Evolutionary conservation across 805 yeast species (phyloP).

Genomic region (Saccharomyces kudriavzevii): DNA sequence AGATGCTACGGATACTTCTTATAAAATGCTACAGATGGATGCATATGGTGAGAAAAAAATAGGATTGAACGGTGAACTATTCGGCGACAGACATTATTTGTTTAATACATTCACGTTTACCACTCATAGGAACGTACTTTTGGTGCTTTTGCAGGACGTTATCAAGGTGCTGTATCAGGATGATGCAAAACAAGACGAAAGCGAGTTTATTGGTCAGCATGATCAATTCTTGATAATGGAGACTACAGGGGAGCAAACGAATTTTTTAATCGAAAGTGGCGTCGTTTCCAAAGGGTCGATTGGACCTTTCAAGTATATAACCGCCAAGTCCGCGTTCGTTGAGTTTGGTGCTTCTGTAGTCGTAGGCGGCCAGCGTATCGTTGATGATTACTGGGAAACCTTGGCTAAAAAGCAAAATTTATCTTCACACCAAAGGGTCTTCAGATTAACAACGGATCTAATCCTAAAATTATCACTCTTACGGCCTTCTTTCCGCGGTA

Average conservation of each 20-base stretch:
- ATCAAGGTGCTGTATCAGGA: slow-evolving; percentile 35
- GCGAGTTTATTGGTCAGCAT: slow-evolving; percentile 37
- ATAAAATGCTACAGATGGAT: slow-evolving; percentile 27
- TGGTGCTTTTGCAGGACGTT: slow-evolving; percentile 29
- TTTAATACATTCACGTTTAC: slow-evolving; percentile 37
- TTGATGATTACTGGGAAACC: slow-evolving; percentile 52
- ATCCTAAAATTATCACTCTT: slow-evolving; percentile 5
- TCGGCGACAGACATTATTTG: slow-evolving; percentile 34
- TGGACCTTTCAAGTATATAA: slow-evolving; percentile 22
- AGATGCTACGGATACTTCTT: slow-evolving; percentile 2
- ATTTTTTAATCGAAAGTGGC: slow-evolving; percentile 29
- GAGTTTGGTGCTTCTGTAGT: slow-evolving; percentile 45
- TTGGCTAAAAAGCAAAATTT: slow-evolving; percentile 36
- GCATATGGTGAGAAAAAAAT: slow-evolving; percentile 41
- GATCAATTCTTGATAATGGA: slow-evolving; percentile 32
- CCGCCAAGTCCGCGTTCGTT: slow-evolving; percentile 40
- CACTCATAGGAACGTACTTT: slow-evolving; percentile 31
- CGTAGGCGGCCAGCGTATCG: slow-evolving; percentile 39
- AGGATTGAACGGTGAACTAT: slow-evolving; percentile 32
- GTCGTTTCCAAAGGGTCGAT: slow-evolving; percentile 16
- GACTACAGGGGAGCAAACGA: slow-evolving; percentile 33
- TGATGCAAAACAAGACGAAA: slow-evolving; percentile 30
- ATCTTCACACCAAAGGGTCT: slow-evolving; percentile 39
- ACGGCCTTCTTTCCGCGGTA: neutral
- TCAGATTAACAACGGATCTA: slow-evolving; percentile 17